phyloP scores from a whole-genome alignment of 129 eudicot genomes.

The Helichrysum umbraculigerum region DNA sequence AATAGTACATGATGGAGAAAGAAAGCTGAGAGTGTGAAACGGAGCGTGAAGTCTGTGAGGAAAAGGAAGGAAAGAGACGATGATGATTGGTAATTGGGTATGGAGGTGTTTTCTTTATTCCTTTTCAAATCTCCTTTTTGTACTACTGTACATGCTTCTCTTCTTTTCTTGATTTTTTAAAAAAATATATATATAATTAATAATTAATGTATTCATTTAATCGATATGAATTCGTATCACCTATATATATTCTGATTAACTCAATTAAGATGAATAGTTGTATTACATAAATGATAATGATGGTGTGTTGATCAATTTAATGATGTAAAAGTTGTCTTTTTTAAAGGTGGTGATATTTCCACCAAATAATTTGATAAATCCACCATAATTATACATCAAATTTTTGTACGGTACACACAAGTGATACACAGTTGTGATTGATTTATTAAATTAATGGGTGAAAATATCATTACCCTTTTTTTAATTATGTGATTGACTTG shows the following conservation, averaged over 20 bases:
- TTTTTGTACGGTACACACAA: too few relatives aligned
- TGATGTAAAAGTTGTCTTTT: not conserved
- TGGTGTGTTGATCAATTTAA: not conserved
- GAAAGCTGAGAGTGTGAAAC: constrained; percentile 17
- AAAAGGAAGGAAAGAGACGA: constrained; percentile 6
- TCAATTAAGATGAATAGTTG: not conserved
- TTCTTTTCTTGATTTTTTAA: not conserved
- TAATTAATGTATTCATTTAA: too few relatives aligned
- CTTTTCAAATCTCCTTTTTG: constrained; percentile 21
- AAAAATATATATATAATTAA: not conserved
- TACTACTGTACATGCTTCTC: not conserved
- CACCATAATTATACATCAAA: too few relatives aligned
- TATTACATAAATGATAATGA: too few relatives aligned
- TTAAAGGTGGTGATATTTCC: too few relatives aligned
- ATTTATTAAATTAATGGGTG: too few relatives aligned
- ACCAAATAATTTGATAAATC: too few relatives aligned
- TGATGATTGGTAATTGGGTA: constrained; percentile 28
- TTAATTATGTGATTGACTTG: too few relatives aligned
- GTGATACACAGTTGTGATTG: too few relatives aligned
- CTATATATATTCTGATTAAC: not conserved
- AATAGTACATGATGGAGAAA: constrained; percentile 12
- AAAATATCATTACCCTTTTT: too few relatives aligned
- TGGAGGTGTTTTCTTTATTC: constrained; percentile 22
- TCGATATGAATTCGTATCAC: not conserved
- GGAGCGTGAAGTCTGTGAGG: constrained; percentile 39